Evolutionary conservation across 2,329 filamentous ascomycete genomes (phyloP).

Genomic region (Aspergillus pseudonomiae): DNA sequence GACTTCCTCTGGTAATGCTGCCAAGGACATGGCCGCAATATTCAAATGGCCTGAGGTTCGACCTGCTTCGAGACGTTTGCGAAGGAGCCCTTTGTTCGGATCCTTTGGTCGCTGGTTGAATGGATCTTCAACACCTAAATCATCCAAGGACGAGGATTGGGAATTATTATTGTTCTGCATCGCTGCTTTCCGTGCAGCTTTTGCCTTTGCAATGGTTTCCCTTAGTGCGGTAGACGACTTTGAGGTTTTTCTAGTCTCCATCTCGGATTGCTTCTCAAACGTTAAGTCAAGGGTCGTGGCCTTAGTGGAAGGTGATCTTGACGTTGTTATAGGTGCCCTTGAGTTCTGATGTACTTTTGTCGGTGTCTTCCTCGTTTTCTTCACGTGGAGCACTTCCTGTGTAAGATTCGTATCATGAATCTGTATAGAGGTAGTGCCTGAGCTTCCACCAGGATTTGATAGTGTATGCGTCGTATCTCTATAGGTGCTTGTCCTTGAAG

Average conservation of each 20-base stretch:
- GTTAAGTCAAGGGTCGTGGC: constrained; percentile 34
- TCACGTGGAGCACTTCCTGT: constrained; percentile 43
- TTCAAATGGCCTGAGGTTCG: constrained; percentile 81
- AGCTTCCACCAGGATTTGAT: constrained; percentile 56
- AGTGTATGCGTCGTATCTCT: constrained; percentile 52
- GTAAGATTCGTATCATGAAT: constrained; percentile 39
- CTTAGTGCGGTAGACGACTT: constrained; percentile 81
- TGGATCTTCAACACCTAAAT: constrained; percentile 36
- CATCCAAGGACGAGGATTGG: constrained; percentile 52
- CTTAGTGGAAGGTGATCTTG: constrained; percentile 35
- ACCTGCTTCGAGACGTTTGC: constrained; percentile 71
- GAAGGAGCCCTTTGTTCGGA: constrained; percentile 67
- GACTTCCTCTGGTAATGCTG: constrained; percentile 78
- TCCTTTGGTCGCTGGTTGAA: constrained; percentile 66
- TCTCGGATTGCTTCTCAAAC: constrained; percentile 31
- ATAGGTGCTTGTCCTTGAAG: constrained; percentile 24
- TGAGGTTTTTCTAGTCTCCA: constrained; percentile 47
- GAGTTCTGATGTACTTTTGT: constrained; percentile 32
- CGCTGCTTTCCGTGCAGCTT: constrained; percentile 71
- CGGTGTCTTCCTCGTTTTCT: constrained; percentile 41
- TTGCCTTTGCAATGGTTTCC: constrained; percentile 91
- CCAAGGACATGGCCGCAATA: constrained; percentile 80
- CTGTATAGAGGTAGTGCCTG: constrained; percentile 60
- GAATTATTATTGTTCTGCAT: constrained; percentile 32
- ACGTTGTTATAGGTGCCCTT: constrained; percentile 34